phyloP scores from a whole-genome alignment of 2,329 filamentous ascomycete species.

The Fusarium kyushuense region DNA sequence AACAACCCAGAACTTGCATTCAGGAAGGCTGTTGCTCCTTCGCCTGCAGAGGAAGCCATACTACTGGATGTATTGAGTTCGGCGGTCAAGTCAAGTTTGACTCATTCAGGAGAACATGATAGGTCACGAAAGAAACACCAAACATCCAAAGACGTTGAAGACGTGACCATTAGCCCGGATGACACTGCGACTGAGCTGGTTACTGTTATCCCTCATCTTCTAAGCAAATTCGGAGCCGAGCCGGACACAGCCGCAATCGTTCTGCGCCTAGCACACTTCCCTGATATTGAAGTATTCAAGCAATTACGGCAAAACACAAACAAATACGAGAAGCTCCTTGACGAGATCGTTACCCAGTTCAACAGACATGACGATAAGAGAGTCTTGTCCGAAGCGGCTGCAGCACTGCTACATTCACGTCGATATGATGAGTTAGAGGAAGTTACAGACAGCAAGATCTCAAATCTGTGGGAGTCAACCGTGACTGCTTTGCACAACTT shows the following conservation, averaged over 20 bases:
- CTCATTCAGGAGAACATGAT: constrained; percentile 74
- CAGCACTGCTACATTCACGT: constrained; percentile 85
- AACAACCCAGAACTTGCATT: constrained; percentile 70
- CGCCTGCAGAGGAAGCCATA: constrained; percentile 82
- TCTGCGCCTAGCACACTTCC: constrained; percentile 84
- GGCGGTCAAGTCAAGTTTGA: constrained; percentile 80
- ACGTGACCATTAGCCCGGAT: constrained; percentile 63
- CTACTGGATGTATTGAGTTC: constrained; percentile 89
- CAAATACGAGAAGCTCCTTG: constrained; percentile 82
- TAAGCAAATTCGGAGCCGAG: constrained; percentile 94
- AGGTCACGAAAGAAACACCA: constrained; percentile 68
- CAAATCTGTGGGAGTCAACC: constrained; percentile 86
- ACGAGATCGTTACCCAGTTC: constrained; percentile 95
- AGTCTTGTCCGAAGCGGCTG: constrained; percentile 85
- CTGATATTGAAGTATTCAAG: constrained; percentile 89
- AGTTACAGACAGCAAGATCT: constrained; percentile 81
- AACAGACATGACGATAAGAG: constrained; percentile 88
- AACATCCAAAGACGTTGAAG: constrained; percentile 72
- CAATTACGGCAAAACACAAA: constrained; percentile 88
- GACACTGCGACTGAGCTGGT: constrained; percentile 83
- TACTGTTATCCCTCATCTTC: constrained; percentile 80
- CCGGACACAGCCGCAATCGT: constrained; percentile 88
- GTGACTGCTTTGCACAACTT: constrained; percentile 79
- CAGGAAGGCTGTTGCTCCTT: constrained; percentile 78
- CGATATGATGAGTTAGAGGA: constrained; percentile 91